These are phyloP conservation scores for Tanacetum coccineum DNA, from an alignment of 129 eudicot genomes.

Conservation along the genomic window DNA sequence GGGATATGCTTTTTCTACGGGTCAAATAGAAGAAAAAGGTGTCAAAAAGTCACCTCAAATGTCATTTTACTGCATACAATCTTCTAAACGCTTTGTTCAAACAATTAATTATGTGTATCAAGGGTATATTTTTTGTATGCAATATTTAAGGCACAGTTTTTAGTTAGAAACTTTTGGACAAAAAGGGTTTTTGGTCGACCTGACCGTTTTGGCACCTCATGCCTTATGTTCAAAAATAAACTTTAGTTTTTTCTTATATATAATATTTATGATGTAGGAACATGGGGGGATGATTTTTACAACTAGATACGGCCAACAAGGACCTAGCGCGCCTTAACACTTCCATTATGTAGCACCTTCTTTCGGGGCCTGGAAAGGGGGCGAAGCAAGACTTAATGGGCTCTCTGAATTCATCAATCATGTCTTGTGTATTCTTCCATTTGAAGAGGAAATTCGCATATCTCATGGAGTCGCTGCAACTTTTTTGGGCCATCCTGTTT, in stretches of 20 bases:
- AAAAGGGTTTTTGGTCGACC: too few species aligned
- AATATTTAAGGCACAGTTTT: too few species aligned
- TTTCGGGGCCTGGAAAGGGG: constrained; percentile 99
- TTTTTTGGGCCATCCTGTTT: constrained; percentile 89
- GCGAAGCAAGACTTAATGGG: constrained; percentile 81
- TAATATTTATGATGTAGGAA: constrained; percentile 51
- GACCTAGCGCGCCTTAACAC: constrained; percentile 47
- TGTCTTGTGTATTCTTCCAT: constrained; percentile 82
- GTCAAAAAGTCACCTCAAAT: too few species aligned
- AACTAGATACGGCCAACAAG: constrained; percentile 59
- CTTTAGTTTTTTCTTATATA: constrained; percentile 21
- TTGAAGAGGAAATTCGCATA: constrained; percentile 68
- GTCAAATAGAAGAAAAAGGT: too few species aligned
- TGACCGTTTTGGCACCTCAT: too few species aligned
- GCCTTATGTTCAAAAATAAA: not conserved
- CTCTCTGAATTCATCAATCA: constrained; percentile 77
- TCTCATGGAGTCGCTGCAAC: constrained; percentile 67
- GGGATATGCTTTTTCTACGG: too few species aligned
- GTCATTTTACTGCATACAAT: too few species aligned
- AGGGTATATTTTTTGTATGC: too few species aligned
- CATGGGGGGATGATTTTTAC: constrained; percentile 58
- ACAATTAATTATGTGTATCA: too few species aligned
- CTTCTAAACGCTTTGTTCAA: too few species aligned
- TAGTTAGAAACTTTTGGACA: too few species aligned
- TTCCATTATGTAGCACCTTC: constrained; percentile 97